These are phyloP conservation scores for Coemansia sp. DNA, from an alignment of 192 early-diverging fungal genomes.

Conservation along the genomic window DNA sequence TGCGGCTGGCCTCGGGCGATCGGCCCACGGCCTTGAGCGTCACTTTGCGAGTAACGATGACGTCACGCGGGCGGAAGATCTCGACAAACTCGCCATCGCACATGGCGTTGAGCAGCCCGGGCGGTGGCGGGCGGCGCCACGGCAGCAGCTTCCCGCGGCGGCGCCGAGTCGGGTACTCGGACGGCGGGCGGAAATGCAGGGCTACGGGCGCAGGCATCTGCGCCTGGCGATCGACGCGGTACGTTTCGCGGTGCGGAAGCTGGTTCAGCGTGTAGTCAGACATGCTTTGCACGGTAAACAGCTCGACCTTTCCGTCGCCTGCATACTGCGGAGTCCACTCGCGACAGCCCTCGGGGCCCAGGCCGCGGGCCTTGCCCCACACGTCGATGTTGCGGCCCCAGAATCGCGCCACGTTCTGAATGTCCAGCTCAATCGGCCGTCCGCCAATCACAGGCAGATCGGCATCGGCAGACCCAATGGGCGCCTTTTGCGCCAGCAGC, in stretches of 20 bases:
- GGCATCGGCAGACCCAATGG: constrained; percentile 37
- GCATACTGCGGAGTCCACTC: constrained; percentile 71
- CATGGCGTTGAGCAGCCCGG: constrained; percentile 65
- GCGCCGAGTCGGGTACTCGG: constrained; percentile 42
- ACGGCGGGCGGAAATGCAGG: constrained; percentile 57
- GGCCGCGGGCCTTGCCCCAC: constrained; percentile 58
- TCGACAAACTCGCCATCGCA: constrained; percentile 81
- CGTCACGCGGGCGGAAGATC: constrained; percentile 58
- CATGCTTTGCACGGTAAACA: constrained; percentile 63
- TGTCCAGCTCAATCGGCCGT: constrained; percentile 68
- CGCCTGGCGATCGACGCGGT: constrained; percentile 64
- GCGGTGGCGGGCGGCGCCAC: constrained; percentile 35
- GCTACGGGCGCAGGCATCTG: constrained; percentile 61
- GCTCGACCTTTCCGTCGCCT: constrained; percentile 67
- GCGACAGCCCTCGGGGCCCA: constrained; percentile 30
- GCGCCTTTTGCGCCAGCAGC: constrained; percentile 37
- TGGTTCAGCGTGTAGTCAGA: constrained; percentile 65
- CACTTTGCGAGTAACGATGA: constrained; percentile 62
- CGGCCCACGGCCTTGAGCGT: constrained; percentile 67
- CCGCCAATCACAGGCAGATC: constrained; percentile 56
- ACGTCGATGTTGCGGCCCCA: constrained; percentile 73
- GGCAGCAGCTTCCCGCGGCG: constrained; percentile 20
- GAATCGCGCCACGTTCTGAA: constrained; percentile 72
- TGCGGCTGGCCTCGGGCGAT: constrained; percentile 53
- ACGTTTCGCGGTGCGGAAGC: constrained; percentile 56